Conservation (phyloP, 345 rosid species). For the Lepidium sativum region DNA sequence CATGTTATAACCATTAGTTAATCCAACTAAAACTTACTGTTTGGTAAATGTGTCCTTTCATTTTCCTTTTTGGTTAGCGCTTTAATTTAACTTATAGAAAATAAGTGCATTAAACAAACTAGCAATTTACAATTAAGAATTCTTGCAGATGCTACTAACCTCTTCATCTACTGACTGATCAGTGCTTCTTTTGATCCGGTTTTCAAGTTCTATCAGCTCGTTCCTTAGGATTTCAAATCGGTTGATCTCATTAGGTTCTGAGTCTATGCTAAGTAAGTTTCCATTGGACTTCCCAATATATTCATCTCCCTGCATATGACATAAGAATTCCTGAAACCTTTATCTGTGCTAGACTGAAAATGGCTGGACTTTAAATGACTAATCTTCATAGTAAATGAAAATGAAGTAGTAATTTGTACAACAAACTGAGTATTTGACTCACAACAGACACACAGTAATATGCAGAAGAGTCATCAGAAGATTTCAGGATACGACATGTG, state of each 20-base stretch:
- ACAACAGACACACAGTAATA: neutral
- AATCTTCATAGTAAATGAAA: neutral
- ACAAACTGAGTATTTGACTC: conserved; percentile 1
- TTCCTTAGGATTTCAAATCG: conserved; percentile 77
- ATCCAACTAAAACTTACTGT: neutral
- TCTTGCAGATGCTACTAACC: conserved; percentile 34
- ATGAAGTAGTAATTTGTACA: neutral
- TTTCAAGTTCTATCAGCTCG: conserved; percentile 87
- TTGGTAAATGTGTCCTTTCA: neutral
- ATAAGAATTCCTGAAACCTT: conserved; percentile 14
- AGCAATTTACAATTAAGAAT: neutral
- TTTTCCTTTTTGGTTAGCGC: neutral
- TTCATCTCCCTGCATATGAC: conserved; percentile 47
- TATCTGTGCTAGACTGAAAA: conserved; percentile 6
- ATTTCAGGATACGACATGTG: conserved; percentile 1
- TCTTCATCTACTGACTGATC: conserved; percentile 59
- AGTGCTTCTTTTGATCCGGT: conserved; percentile 67
- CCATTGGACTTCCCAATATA: conserved; percentile 26
- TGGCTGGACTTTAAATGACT: neutral
- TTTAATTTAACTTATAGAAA: neutral
- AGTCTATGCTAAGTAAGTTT: conserved; percentile 31
- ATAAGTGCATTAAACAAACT: neutral
- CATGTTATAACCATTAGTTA: neutral
- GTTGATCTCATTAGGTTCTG: conserved; percentile 55
- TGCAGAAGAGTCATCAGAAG: neutral